phyloP scores from a whole-genome alignment of 1,284 basidiomycete species.

The Tilletia caries region DNA sequence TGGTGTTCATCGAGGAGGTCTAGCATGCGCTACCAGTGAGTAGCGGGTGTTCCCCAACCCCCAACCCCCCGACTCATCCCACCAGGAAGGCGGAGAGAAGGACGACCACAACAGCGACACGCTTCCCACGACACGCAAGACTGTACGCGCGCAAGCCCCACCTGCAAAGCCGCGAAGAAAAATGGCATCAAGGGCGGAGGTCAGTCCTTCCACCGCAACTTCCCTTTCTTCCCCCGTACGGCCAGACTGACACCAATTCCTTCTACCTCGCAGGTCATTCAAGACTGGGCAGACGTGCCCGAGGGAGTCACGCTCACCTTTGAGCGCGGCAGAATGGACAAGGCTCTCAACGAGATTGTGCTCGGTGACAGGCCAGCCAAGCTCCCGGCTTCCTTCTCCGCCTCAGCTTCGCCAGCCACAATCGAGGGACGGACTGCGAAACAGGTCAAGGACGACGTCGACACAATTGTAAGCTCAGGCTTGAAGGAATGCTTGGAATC shows the following conservation, averaged over 20 bases:
- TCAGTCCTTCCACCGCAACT: neutral
- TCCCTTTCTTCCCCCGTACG: neutral
- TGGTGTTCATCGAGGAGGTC: too few species aligned
- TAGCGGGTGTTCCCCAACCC: too few species aligned
- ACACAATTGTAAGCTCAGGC: neutral
- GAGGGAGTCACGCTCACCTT: constrained; percentile 1
- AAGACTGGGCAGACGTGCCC: constrained; percentile 11
- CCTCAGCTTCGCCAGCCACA: neutral
- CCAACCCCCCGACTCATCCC: too few species aligned
- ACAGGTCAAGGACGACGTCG: neutral
- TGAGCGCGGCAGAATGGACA: constrained; percentile 11
- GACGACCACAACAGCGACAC: too few species aligned
- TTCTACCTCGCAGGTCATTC: neutral
- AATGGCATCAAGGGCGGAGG: constrained; percentile 2
- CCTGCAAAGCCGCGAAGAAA: neutral
- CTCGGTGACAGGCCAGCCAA: constrained; percentile 3
- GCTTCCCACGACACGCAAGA: too few species aligned
- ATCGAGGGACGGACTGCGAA: constrained; percentile 7
- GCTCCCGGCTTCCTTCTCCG: neutral
- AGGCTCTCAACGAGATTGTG: constrained; percentile 8
- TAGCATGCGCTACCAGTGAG: too few species aligned
- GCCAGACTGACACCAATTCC: neutral
- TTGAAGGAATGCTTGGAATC: neutral
- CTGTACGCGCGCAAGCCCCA: neutral
- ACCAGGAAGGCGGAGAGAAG: too few species aligned